Base-by-base conservation (phyloP, 495 filamentous ascomycete species). In the Aspergillus cavernicola region DNA sequence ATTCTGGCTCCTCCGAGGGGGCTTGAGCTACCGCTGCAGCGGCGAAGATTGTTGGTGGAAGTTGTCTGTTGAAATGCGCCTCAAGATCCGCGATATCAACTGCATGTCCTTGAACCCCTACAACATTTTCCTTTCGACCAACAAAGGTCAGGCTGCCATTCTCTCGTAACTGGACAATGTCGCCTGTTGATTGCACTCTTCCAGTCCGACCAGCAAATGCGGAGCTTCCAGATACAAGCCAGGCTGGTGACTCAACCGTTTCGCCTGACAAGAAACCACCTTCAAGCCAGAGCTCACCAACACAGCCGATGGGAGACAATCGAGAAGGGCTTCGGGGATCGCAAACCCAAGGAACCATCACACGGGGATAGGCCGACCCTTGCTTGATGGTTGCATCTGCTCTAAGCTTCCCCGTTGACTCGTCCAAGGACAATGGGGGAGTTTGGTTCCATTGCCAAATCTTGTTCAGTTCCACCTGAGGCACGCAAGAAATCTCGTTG, bases 401-500 rank as follows among this genome's bases (percentile, higher is more conserved):
- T 26, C 64, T 65, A 19, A 71, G 60, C 12, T 41, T 64, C 7
- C 57, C 55, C 0, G 64, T 64, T 11, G 53, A 36, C 23, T 55
- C 19, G 44, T 71, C 60, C 2, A 67, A 43, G 1, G 61, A 55
- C 20, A 66, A 50, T 7, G 69, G 71, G 16, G 66, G 50, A 13
- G 37, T 58, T 20, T 61, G 37, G 40, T 77, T 77, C 64, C 67
- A 73, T 28, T 63, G 18, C 68, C 68, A 73, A 13, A 77, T 75
- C 18, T 66, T 54, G 33, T 63, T 56, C 50, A 70, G 43, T 43
- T 77, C 73, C 0, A 48, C 53, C 12, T 59, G 62, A 8, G 68
- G 67, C 13, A 77, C 55, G 28, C 63, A 73, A 15, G 67, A 70
- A 11, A 74, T 66, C 19, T 72, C 60, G 9, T 57, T 60, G 33